Evolutionary conservation across 2,329 filamentous ascomycete species (phyloP), one percentile per base, ranked within the genome.

Genomic region (Dactylellina drechsleri): DNA sequence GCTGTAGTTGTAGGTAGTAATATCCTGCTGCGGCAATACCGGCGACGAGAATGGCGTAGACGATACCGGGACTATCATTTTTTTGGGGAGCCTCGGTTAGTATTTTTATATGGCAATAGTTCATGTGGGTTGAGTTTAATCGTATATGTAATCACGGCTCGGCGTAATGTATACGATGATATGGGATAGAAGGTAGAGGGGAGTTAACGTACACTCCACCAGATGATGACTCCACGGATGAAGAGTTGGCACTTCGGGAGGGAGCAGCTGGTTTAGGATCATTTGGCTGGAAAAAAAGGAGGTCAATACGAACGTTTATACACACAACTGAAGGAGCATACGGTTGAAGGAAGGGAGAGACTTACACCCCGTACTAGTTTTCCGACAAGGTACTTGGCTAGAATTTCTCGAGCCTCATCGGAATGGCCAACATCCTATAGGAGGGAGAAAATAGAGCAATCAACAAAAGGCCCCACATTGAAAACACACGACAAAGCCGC

Each of bases 391-490:
- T 96, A 85, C 81, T 88, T 88, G 36, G 91, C 89, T 70, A 99
- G 89, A 79, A 96, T 94, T 86, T 98, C 94, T 79, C 95, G 91
- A 79, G 95, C 95, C 87, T 99, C 95, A 84, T 99, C 95, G 81
- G 92, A 96, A 90, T 99, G 95, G 82, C 95, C 95, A 81, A 99
- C 95, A 84, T 99, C 95, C 86, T 77, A 54, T 18, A 13, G 12
- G 5, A 20, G 23, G 2, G 15, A 15, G 16, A 47, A 13, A 47
- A 47, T n/a, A 18, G 43, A 47, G 13, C 43, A 18, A 47, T 47
- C 16, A n/a, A 18, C 16, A 18, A 52, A 36, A 36, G 31, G 31
- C 31, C 31, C 31, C 31, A 36, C 31, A 36, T 36, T 10, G 31
- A 7, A 36, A 7, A 36, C 10, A 36, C 31, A 36, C 31, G 10